Evolutionary conservation across 2,329 filamentous ascomycete species (phyloP), one percentile per base, ranked within the genome.

Genomic region (Colletotrichum aenigma): DNA sequence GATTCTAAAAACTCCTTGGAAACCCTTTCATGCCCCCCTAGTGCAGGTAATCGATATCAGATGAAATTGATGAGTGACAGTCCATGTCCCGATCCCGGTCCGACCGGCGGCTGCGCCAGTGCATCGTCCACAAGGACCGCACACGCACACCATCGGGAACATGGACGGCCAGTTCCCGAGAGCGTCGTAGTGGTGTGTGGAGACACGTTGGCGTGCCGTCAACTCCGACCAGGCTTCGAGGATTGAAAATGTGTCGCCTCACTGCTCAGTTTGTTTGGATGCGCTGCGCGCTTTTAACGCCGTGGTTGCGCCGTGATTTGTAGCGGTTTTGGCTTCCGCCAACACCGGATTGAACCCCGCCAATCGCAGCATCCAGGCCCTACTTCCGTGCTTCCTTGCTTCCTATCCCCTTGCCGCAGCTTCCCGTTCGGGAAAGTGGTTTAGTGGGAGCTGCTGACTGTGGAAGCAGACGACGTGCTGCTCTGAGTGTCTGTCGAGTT

Each of bases 401-500:
- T 26, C 24, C 38, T 43, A n/a, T 10, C 9, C 43, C 43, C n/a
- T 10, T 48, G 43, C n/a, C 18, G 61, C 13, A 66, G 16, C 52
- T 43, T 21, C 43, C 43, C 32, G 9, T 26, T 26, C 9, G 7
- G 43, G 24, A 10, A 24, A 64, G 34, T 34, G 5, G 38, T 43
- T 48, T 65, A 74, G 58, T 65, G 65, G 48, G 55, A 70, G 34
- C 79, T 81, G 76, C 71, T 77, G 77, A 75, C 70, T 58, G 84
- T 84, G 26, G 83, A 70, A 28, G 58, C 38, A 36, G 64, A 68
- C 9, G 76, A 75, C 21, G 68, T 81, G 34, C 82, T 84, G 48
- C 79, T 78, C 71, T 82, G 79, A 26, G 84, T 86, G 77, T 83
- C 84, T 71, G 81, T 79, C 30, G 85, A 85, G 78, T 81, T 81